phyloP scores from a whole-genome alignment of 495 filamentous ascomycete species.

The Penicillium cosmopolitanum region DNA sequence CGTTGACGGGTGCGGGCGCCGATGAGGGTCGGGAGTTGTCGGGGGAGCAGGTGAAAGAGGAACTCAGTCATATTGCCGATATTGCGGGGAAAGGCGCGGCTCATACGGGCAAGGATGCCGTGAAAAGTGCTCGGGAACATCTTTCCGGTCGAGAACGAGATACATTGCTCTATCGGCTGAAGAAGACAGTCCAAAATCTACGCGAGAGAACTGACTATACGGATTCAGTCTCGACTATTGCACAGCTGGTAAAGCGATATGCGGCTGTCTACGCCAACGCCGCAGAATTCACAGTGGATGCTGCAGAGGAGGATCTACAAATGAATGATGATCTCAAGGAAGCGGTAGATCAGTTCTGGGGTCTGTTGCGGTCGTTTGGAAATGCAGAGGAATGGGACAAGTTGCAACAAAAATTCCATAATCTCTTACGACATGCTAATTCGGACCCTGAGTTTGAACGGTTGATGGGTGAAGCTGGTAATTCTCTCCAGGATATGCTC shows the following conservation, averaged over 20 bases:
- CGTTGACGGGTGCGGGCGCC: slow-evolving; percentile 58
- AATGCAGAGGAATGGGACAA: slow-evolving; percentile 73
- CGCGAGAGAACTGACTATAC: slow-evolving; percentile 78
- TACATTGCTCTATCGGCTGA: slow-evolving; percentile 73
- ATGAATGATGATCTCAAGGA: slow-evolving; percentile 74
- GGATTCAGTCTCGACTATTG: slow-evolving; percentile 80
- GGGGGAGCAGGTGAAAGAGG: slow-evolving; percentile 61
- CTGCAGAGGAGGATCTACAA: slow-evolving; percentile 69
- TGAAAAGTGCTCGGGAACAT: slow-evolving; percentile 69
- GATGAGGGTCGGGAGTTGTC: slow-evolving; percentile 58
- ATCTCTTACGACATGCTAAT: slow-evolving; percentile 72
- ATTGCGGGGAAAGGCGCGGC: slow-evolving; percentile 65
- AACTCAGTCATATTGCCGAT: slow-evolving; percentile 64
- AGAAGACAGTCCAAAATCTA: slow-evolving; percentile 74
- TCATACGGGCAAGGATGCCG: slow-evolving; percentile 66
- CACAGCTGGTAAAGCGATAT: slow-evolving; percentile 76
- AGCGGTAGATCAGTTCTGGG: slow-evolving; percentile 78
- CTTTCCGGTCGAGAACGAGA: slow-evolving; percentile 68
- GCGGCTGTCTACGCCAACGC: slow-evolving; percentile 75
- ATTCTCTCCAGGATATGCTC: slow-evolving; percentile 77
- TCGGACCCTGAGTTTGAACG: slow-evolving; percentile 83
- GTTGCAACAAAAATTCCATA: slow-evolving; percentile 65
- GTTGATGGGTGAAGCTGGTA: slow-evolving; percentile 70
- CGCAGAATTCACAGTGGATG: slow-evolving; percentile 61
- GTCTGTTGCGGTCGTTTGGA: slow-evolving; percentile 76